A percentile compares a stretch with the other conserved stretches of the same genome.
Evolutionary conservation across 257 asterid genomes (phyloP).

Genomic region (Plantago elongata): DNA sequence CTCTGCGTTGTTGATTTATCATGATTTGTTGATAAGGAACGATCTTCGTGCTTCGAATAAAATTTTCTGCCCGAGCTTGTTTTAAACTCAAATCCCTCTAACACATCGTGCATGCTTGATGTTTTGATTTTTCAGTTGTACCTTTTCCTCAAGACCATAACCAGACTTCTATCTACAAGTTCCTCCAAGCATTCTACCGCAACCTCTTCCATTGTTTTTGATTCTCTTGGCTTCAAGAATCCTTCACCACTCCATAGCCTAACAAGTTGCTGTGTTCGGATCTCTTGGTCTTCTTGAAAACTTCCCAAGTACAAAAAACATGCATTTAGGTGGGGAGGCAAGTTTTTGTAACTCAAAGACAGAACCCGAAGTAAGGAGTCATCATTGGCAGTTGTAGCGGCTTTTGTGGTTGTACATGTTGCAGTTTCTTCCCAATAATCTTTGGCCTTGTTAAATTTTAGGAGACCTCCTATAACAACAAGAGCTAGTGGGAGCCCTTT

Average conservation of each 20-base stretch:
- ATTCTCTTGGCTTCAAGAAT: neutral
- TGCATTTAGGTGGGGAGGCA: neutral
- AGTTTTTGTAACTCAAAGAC: constrained; percentile 6
- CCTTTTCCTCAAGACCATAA: neutral
- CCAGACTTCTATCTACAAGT: neutral
- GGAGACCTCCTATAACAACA: neutral
- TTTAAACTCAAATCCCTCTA: constrained; percentile 2
- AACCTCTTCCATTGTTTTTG: neutral
- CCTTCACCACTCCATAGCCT: constrained; percentile 11
- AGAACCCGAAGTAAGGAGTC: neutral
- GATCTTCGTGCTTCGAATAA: neutral
- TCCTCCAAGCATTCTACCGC: constrained; percentile 10
- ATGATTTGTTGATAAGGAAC: neutral
- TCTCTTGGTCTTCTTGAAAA: constrained; percentile 1
- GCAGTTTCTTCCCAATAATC: neutral
- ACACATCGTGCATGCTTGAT: neutral
- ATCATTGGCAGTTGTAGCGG: neutral
- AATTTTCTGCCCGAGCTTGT: neutral
- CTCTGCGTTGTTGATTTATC: too few species aligned
- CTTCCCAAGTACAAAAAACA: constrained; percentile 3
- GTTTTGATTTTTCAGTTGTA: neutral
- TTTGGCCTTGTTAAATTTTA: neutral
- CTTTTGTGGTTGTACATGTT: neutral
- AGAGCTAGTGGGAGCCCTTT: constrained; percentile 1
- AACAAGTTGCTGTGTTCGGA: neutral